Evolutionary conservation across 768 basidiomycete genomes (phyloP).

Genomic region (Psilocybe subaeruginosa): DNA sequence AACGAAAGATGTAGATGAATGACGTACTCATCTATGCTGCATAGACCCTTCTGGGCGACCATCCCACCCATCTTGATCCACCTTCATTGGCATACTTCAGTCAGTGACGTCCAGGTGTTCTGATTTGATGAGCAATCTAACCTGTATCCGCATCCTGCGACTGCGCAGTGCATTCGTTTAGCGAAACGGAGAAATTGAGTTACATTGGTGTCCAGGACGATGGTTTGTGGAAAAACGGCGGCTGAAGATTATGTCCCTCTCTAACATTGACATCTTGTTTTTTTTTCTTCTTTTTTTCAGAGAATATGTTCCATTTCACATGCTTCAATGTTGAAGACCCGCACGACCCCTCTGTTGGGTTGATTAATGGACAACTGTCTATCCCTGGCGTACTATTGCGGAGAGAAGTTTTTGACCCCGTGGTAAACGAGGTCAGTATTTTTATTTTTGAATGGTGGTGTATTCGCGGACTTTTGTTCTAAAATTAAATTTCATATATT

Average conservation of each 20-base stretch:
- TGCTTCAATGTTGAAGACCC: constrained; percentile 89
- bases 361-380: constrained; percentile 81
- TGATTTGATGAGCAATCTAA: constrained; percentile 10
- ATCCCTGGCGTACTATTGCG: constrained; percentile 83
- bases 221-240: constrained; percentile 42
- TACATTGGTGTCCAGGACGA: constrained; percentile 79
- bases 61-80: constrained; percentile 82
- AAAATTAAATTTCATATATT: constrained; percentile 3
- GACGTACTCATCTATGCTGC: constrained; percentile 3
- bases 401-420: constrained; percentile 88
- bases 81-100: constrained; percentile 85
- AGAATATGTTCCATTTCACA: constrained; percentile 85
- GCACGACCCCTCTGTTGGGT: constrained; percentile 77
- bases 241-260: not conserved
- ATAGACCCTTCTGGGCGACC: constrained; percentile 68
- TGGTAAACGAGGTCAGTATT: constrained; percentile 68
- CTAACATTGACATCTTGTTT: constrained; percentile 4
- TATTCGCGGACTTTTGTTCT: not conserved
- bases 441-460: not conserved
- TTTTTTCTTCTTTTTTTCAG: constrained; percentile 39
- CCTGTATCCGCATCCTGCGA: not conserved
- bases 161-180: constrained; percentile 73
- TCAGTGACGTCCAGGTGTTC: constrained; percentile 27
- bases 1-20: not conserved
- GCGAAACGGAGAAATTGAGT: constrained; percentile 84